Base-by-base conservation (phyloP, 1,139 yeast species). In the Hyphopichia fennica region DNA sequence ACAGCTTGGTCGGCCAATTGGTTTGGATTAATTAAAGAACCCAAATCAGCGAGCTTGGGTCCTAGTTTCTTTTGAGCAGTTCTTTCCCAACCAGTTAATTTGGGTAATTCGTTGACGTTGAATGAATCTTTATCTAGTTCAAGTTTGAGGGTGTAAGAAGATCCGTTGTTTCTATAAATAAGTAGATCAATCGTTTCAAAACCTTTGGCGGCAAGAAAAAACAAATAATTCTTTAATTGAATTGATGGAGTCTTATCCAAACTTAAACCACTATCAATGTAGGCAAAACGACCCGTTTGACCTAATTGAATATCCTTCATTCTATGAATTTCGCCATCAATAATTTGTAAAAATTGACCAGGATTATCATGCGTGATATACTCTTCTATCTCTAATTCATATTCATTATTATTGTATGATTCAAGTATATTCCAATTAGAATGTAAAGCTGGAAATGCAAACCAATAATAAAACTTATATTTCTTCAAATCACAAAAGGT, bases 1-100 rank as follows among this genome's bases (percentile, higher is more conserved):
- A 90, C 93, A 0, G 97, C 95, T 60, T 93, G 98, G 46, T 84
- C 87, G 0, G 97, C 95, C 17, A 93, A 69, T 49, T 85, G 83
- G 5, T 71, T 51, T 0, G 99, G 99, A 57, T 91, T 82, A 37
- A 93, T 81, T 38, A 93, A 69, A 1, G 88, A 68, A 1, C 95
- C 90, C 42, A 93, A 65, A 57, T 93, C 95, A 0, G 96, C 89
- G 27, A 85, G 50, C 54, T 89, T 88, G 0, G 98, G 96, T 0
- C 85, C 84, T 13, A 90, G 66, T 53, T 83, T 84, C 1, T 89
- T 90, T 37, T 76, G 77, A 10, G 69, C 65, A 14, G 90, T 87
- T 48, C 95, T 74, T 56, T 93, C 98, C 99, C 99, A 93, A 0
- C 99, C 99, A 1, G 82, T 72, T 2, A 81, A 67, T 45, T 75